Conservation (phyloP, 495 filamentous ascomycete species). For the Annulohypoxylon stygium region DNA sequence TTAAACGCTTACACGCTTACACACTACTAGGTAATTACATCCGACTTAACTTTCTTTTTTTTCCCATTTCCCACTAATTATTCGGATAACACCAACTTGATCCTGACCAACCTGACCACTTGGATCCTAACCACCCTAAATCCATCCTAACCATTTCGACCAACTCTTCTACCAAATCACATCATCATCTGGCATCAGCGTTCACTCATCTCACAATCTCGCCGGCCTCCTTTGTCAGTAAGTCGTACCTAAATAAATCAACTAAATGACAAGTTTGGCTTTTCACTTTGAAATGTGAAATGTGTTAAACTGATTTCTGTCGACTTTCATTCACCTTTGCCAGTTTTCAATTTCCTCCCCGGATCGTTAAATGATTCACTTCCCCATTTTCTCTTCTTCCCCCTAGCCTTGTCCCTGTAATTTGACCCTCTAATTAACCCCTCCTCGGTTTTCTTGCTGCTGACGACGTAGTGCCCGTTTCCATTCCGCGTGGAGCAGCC, state of each 20-base stretch:
- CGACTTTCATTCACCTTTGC: not conserved
- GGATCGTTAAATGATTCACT: not conserved
- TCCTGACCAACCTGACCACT: not conserved
- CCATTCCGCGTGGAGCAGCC: not conserved
- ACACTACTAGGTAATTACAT: not conserved
- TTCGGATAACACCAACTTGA: slow-evolving; percentile 5
- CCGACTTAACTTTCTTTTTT: slow-evolving; percentile 6
- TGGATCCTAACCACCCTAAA: not conserved
- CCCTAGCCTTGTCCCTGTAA: slow-evolving; percentile 2
- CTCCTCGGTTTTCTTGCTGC: slow-evolving; percentile 1
- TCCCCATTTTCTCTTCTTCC: not conserved
- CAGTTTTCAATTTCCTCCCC: not conserved
- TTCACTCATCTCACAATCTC: not conserved
- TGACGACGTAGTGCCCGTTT: slow-evolving; percentile 9
- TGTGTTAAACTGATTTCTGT: not conserved
- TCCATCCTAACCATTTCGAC: not conserved
- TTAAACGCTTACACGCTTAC: slow-evolving; percentile 1
- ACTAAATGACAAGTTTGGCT: not conserved
- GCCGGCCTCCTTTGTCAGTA: not conserved
- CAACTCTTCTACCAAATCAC: slow-evolving; percentile 1
- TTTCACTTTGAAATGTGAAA: not conserved
- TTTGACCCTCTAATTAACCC: slow-evolving; percentile 11
- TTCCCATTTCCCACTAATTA: slow-evolving; percentile 7
- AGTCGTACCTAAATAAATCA: not conserved
- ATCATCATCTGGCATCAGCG: not conserved